Evolutionary conservation across 257 asterid species (phyloP), one percentile per base, ranked within the genome.

Genomic region (Solanum clarkiae): DNA sequence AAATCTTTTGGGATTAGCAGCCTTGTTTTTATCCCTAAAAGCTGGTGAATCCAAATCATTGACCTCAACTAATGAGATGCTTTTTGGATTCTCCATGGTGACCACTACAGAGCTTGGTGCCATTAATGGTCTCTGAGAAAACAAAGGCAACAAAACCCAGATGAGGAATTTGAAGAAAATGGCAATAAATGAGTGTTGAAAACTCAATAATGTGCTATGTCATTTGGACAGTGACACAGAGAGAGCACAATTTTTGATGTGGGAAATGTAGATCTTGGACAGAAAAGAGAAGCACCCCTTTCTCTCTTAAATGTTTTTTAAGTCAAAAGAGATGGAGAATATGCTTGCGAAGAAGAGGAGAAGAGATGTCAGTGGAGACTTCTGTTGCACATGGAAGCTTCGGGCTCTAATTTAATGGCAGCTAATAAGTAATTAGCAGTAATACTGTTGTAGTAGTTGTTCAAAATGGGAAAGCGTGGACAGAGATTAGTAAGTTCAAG

Each of bases 31-130:
- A 88, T 95, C 98, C 62, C 80, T 90, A 85, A 95, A 88, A 57
- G 82, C 71, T 4, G 91, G 82, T 47, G 90, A 87, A 85, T 68
- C 63, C 68, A 88, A 24, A 7, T 87, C 91, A 51, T 89, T 89
- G 72, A 91, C 71, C 83, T 92, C 94, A 18, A 94, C 88, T 36
- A 93, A 53, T 3, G 97, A 89, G 15, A 91, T 90, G 24, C 88
- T 92, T 45, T 88, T 92, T 0, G 93, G 91, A 87, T 91, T 94
- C 84, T 95, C 97, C 2, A 95, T 91, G 5, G 94, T 92, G 18
- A 95, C 91, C 4, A 92, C 96, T 10, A 94, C 94, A 5, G 98
- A 91, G 85, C 87, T 90, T n/a, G 98, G 97, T 10, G 97, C 97
- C 98, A 95, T 95, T 63, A 63, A 63, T 10, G 40, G 22, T 40